Base-by-base conservation (phyloP, 345 rosid genomes). In the Euphorbia lathyris region DNA sequence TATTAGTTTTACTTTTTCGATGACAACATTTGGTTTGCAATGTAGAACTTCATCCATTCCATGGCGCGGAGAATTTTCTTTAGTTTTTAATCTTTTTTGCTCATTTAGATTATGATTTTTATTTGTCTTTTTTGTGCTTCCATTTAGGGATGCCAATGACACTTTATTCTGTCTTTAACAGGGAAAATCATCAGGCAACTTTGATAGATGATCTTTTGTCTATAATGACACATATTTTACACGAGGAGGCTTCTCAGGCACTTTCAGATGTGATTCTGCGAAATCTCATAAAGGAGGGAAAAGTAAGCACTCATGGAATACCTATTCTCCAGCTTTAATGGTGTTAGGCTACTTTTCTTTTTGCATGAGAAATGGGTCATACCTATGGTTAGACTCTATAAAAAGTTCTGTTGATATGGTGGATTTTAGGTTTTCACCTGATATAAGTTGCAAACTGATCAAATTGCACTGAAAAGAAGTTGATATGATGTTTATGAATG, bases 211-310 rank as follows among this genome's bases (percentile, higher is more conserved):
- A 87, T 80, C 72, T 94, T 43, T 71, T 86, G 82, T 82, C 83
- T 67, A 84, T 91, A 79, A 83, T 90, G 92, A 76, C 69, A 67
- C 83, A 79, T 80, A 82, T 87, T 69, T 60, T 90, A 65, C 76
- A 78, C 0, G 97, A 94, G 85, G 97, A 91, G 83, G 78, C 83
- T 72, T 83, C 89, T 61, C 77, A 77, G 66, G 72, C 77, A 12
- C 86, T 90, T 72, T 64, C 77, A 40, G 82, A 85, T 48, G 71
- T 84, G 74, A 79, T 91, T 79, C 70, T 94, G 87, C 83, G 64
- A 69, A 90, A 83, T 83, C 99, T 94, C 74, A 71, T 90, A 48
- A 81, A 84, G 82, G 90, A 88, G 70, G 85, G 73, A 76, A 81
- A 79, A 87, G 97, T 83, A 77, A 73, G 79, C 63, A 72, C 70